A percentile compares a stretch with the other conserved stretches of the same genome.
Evolutionary conservation across 2,329 filamentous ascomycete species (phyloP).

Genomic region (Ceratocystis huliohia): DNA sequence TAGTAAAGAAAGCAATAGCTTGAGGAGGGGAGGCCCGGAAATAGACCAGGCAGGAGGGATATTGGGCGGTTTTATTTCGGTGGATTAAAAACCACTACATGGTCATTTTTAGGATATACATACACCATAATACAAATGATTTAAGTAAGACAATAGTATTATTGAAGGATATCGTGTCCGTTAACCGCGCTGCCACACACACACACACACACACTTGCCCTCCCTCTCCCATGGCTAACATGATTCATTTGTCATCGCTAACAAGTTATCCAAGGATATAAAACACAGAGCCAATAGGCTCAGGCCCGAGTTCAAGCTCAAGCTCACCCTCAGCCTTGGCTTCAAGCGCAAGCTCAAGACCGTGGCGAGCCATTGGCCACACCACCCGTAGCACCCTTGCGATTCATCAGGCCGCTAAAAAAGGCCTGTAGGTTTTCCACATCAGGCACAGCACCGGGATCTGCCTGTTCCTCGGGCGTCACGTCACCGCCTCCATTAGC

Average conservation of each 20-base stretch:
- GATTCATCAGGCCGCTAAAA: slow-evolving; percentile 48
- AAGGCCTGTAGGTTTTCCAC: slow-evolving; percentile 35
- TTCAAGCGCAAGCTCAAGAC: background rate
- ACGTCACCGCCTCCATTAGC: slow-evolving; percentile 23
- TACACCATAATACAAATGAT: background rate
- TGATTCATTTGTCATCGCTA: too few species aligned
- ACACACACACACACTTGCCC: too few species aligned
- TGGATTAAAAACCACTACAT: background rate
- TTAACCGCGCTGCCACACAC: background rate
- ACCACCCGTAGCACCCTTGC: slow-evolving; percentile 28
- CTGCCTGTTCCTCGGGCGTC: slow-evolving; percentile 11
- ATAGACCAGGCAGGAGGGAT: background rate
- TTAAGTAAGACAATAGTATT: background rate
- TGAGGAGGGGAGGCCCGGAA: background rate
- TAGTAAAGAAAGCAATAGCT: background rate
- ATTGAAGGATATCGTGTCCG: background rate
- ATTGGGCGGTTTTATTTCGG: too few species aligned
- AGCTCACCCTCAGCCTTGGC: too few species aligned
- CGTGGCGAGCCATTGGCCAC: slow-evolving; percentile 16
- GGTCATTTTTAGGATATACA: background rate
- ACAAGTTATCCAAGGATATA: too few species aligned
- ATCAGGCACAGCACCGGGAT: slow-evolving; percentile 16
- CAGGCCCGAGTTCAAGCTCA: too few species aligned
- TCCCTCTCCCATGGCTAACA: too few species aligned
- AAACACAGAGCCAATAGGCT: too few species aligned